These are phyloP conservation scores for Leccinum broughii DNA, from an alignment of 768 basidiomycete species.

Conservation along the genomic window DNA sequence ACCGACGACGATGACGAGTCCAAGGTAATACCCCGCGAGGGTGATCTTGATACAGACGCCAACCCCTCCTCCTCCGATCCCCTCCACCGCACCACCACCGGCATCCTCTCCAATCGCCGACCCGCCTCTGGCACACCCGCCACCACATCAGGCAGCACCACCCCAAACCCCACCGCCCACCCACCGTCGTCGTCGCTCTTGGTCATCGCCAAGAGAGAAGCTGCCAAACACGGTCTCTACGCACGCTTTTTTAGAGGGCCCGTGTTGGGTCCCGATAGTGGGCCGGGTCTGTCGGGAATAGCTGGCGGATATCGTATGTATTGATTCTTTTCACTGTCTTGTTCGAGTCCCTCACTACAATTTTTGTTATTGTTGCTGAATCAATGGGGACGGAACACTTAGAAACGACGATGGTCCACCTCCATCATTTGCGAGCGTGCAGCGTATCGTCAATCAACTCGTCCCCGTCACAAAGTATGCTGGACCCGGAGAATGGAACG, in stretches of 20 bases:
- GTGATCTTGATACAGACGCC: background rate
- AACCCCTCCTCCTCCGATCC: background rate
- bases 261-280: constrained; percentile 53
- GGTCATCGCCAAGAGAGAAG: constrained; percentile 70
- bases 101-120: constrained; percentile 72
- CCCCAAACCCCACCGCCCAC: constrained; percentile 31
- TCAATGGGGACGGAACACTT: no score
- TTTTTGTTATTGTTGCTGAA: background rate
- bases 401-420: constrained; percentile 16
- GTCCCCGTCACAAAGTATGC: constrained; percentile 53
- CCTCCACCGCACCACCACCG: constrained; percentile 65
- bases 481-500: constrained; percentile 47
- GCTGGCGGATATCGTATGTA: constrained; percentile 50
- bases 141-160: constrained; percentile 44
- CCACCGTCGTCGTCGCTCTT: constrained; percentile 43
- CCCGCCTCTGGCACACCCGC: constrained; percentile 53
- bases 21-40: background rate
- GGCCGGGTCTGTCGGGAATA: constrained; percentile 46
- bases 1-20: constrained; percentile 37
- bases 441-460: constrained; percentile 17
- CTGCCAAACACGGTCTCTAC: constrained; percentile 75
- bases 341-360: background rate
- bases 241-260: constrained; percentile 81
- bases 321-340: background rate
- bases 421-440: constrained; percentile 12